phyloP scores from a whole-genome alignment of 2,329 filamentous ascomycete genomes.

The Epichloe hybrida region DNA sequence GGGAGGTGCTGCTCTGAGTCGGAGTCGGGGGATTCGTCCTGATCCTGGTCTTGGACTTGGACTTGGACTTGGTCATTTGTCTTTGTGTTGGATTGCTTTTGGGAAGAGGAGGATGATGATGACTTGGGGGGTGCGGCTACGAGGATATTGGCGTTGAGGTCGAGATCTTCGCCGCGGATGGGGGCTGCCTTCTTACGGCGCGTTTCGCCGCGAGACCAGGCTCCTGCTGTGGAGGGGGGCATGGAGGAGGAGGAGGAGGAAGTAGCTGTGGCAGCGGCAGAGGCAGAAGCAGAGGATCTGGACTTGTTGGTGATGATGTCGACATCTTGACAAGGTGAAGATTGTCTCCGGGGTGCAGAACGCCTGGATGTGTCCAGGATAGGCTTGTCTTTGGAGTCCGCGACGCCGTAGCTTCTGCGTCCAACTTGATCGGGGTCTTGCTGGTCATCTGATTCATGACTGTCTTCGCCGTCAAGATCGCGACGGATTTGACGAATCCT shows the following conservation, averaged over 20 bases:
- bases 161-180: conserved; percentile 23
- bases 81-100: no score
- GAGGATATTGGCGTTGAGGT: conserved; percentile 24
- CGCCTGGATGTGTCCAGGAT: conserved; percentile 17
- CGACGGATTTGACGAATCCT: conserved; percentile 55
- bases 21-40: conserved; percentile 13
- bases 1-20: conserved; percentile 36
- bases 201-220: conserved; percentile 28
- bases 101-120: conserved; percentile 3
- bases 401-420: conserved; percentile 52
- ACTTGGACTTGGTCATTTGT: conserved; percentile 13
- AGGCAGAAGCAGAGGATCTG: conserved; percentile 4
- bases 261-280: conserved; percentile 4
- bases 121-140: conserved; percentile 9
- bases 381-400: conserved; percentile 11
- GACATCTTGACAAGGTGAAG: conserved; percentile 15
- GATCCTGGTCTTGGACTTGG: not conserved
- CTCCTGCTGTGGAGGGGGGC: conserved; percentile 20
- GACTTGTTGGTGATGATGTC: conserved; percentile 14
- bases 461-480: conserved; percentile 53
- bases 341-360: conserved; percentile 15
- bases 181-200: conserved; percentile 21
- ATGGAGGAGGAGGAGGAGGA: conserved; percentile 7
- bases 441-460: conserved; percentile 26
- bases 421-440: conserved; percentile 49